phyloP scores from a whole-genome alignment of 2,329 filamentous ascomycete genomes.

The Chalaropsis ovoidea region DNA sequence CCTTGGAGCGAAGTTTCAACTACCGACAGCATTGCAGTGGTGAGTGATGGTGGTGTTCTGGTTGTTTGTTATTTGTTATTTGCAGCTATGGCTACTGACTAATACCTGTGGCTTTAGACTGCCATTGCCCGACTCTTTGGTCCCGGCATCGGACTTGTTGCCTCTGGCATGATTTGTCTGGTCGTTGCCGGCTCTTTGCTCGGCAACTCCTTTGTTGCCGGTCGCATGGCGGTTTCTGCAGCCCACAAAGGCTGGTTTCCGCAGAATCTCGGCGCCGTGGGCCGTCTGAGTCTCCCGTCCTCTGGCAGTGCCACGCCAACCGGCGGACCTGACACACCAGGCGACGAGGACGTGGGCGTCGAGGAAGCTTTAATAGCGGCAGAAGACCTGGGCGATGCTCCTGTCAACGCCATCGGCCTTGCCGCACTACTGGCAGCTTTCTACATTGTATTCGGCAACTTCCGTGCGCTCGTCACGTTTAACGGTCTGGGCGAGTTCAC shows the following conservation, averaged over 20 bases:
- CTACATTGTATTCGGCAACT: constrained; percentile 52
- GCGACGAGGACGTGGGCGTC: not conserved
- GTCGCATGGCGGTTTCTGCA: constrained; percentile 51
- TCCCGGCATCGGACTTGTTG: constrained; percentile 41
- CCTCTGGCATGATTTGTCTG: constrained; percentile 48
- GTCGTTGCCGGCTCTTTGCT: constrained; percentile 53
- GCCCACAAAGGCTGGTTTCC: constrained; percentile 45
- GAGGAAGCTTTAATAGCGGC: constrained; percentile 6
- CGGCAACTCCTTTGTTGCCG: constrained; percentile 52
- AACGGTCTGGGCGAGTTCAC: constrained; percentile 51
- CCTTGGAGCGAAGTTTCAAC: constrained; percentile 49
- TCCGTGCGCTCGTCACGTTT: constrained; percentile 51
- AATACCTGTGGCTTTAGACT: constrained; percentile 35
- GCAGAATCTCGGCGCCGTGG: constrained; percentile 37
- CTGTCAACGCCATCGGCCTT: constrained; percentile 45
- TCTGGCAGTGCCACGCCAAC: constrained; percentile 22
- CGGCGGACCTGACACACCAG: constrained; percentile 13
- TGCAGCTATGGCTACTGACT: not conserved
- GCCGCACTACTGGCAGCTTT: constrained; percentile 42
- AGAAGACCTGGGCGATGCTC: constrained; percentile 38
- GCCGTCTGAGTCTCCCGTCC: constrained; percentile 34
- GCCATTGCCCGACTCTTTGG: constrained; percentile 48
- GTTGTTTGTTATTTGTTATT: no score
- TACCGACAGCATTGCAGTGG: constrained; percentile 53
- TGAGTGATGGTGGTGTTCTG: constrained; percentile 32